Evolutionary conservation across 257 asterid genomes (phyloP), one percentile per base, ranked within the genome.

Genomic region (Solanum sitiens): DNA sequence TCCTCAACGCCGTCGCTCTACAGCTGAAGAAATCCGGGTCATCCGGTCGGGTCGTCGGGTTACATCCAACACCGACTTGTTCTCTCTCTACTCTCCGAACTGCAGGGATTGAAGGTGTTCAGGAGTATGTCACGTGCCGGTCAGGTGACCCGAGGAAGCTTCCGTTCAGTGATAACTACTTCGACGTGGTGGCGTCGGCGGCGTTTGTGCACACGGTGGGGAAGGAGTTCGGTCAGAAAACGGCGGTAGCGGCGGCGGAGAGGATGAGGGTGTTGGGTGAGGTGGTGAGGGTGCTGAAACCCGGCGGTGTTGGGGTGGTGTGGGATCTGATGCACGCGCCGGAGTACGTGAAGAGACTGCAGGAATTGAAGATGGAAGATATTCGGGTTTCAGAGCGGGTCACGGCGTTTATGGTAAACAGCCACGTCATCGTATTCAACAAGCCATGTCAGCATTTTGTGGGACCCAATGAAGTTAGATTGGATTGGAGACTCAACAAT

Each of bases 101-200:
- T 23, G 99, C 99, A 1, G 95, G 95, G 61, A 83, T 93, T 11
- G 99, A 96, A 84, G 99, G 99, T 23, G 99, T 96, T 3, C 98
- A 96, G 88, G 98, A 96, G 79, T 96, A 96, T 70, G 99, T 96
- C 88, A 96, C 99, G 25, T 96, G 99, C 98, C 90, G 99, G 90
- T 90, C 95, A 2, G 99, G 99, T 5, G 98, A 96, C 90, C 98
- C 99, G 0, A 80, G 98, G 68, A 93, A 93, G 30, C 93, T 96
- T 12, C 99, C 99, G 10, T 96, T 96, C 90, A 89, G 88, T 83
- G 98, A 96, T 86, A 91, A 92, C 59, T 95, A 90, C 92, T 96
- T 96, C 89, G 98, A 96, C 90, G 99, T 95, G 90, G 98, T 96
- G 91, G 98, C 94, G n/a, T 96, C 99, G 63, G 98, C 98, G 15